These are phyloP conservation scores for Ephemerocybe angulata DNA, from an alignment of 768 basidiomycete genomes.

Conservation along the genomic window DNA sequence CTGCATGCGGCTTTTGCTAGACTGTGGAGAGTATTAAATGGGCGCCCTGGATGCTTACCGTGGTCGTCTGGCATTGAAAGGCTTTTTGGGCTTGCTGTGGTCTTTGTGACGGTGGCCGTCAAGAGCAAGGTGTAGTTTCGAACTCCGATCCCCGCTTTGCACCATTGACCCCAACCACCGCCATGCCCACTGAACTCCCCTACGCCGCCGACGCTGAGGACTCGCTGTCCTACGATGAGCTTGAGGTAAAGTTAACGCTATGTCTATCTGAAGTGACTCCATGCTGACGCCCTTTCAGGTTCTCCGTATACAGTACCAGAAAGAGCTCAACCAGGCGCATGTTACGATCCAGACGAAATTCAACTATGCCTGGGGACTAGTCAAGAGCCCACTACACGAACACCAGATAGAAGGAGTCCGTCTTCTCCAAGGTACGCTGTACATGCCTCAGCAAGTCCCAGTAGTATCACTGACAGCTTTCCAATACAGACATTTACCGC, in stretches of 20 bases:
- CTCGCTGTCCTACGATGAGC: conserved; percentile 83
- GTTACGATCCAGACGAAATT: conserved; percentile 95
- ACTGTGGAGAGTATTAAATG: conserved; percentile 21
- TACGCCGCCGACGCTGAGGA: conserved; percentile 95
- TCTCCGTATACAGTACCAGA: conserved; percentile 81
- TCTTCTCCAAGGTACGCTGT: conserved; percentile 72
- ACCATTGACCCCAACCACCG: conserved; percentile 12
- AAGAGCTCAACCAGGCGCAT: conserved; percentile 78
- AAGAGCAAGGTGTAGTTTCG: conserved; percentile 24
- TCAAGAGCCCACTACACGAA: conserved; percentile 82
- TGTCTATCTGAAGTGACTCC: not conserved
- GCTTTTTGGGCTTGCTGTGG: conserved; percentile 10
- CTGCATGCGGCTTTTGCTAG: no score
- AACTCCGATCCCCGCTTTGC: conserved; percentile 32
- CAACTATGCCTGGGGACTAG: conserved; percentile 95
- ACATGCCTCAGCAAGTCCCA: conserved; percentile 4
- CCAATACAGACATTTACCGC: conserved; percentile 78
- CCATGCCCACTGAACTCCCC: conserved; percentile 80
- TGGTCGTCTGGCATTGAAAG: conserved; percentile 44
- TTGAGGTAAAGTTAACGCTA: conserved; percentile 54
- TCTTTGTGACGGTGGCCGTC: conserved; percentile 15
- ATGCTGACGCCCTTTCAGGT: conserved; percentile 49
- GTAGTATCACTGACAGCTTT: not conserved
- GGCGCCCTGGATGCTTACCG: conserved; percentile 44
- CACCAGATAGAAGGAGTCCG: conserved; percentile 92